Evolutionary conservation across 208 protist genomes (phyloP).

Genomic region (Histomonas meleagridis): DNA sequence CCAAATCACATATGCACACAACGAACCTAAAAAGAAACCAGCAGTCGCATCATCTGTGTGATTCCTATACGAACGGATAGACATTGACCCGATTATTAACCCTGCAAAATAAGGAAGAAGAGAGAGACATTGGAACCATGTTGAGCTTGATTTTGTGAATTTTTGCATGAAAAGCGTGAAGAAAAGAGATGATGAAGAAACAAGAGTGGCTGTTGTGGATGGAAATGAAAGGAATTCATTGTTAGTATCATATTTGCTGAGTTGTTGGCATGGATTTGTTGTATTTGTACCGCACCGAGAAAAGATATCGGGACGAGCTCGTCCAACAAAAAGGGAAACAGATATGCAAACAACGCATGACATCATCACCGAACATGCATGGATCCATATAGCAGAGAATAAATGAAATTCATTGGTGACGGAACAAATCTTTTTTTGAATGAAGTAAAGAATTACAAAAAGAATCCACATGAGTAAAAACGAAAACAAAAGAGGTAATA

Average conservation of each 20-base stretch:
- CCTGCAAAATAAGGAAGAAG: neutral
- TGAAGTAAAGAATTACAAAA: neutral
- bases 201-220: neutral
- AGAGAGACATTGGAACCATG: neutral
- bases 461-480: neutral
- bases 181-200: neutral
- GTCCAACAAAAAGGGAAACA: neutral
- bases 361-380: neutral
- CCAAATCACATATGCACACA: too few species aligned
- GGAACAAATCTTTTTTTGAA: neutral
- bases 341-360: neutral
- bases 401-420: neutral
- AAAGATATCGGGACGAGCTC: neutral
- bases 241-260: neutral
- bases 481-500: neutral
- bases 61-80: neutral
- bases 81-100: neutral
- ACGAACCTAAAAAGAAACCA: neutral
- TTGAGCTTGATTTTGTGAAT: neutral
- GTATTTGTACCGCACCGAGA: neutral
- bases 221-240: neutral
- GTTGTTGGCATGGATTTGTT: neutral
- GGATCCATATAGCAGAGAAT: neutral
- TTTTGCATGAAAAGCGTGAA: neutral
- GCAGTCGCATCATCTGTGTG: neutral